Evolutionary conservation across 2,329 filamentous ascomycete species (phyloP).

Genomic region (Macrophomina phaseolina): DNA sequence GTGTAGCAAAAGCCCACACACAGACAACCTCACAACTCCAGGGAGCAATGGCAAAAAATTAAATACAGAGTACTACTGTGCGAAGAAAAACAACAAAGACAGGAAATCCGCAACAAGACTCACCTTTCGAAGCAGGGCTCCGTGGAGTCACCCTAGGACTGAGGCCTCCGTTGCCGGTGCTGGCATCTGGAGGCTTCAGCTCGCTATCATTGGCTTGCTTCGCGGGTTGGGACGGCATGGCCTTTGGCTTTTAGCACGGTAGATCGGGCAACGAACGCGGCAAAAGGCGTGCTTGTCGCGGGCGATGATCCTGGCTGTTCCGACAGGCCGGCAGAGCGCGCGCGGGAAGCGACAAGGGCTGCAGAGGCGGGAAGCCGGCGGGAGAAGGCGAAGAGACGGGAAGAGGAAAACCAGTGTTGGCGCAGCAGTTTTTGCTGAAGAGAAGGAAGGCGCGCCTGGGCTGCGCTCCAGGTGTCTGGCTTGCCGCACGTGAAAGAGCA

Average conservation of each 20-base stretch:
- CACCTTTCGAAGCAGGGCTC: conserved; percentile 16
- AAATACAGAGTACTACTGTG: not conserved
- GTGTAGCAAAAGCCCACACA: not conserved
- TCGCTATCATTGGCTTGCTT: conserved; percentile 19
- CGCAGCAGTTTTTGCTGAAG: conserved; percentile 10
- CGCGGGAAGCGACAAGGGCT: conserved; percentile 3
- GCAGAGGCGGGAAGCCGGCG: conserved; percentile 4
- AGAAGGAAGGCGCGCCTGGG: conserved; percentile 3
- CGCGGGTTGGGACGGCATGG: conserved; percentile 21
- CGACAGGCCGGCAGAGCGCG: conserved; percentile 1
- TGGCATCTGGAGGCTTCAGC: conserved; percentile 3
- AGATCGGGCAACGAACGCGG: conserved; percentile 19
- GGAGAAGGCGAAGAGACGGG: conserved; percentile 7
- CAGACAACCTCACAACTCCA: not conserved
- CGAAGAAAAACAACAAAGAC: not conserved
- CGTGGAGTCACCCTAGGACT: conserved; percentile 1
- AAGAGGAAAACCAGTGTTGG: not conserved
- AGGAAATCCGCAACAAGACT: not conserved
- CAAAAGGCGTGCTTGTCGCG: not conserved
- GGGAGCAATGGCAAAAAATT: not conserved
- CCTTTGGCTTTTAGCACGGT: conserved; percentile 12
- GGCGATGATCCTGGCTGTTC: conserved; percentile 6
- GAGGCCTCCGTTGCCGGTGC: not conserved
- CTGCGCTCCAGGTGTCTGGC: not conserved
- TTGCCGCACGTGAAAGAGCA: conserved; percentile 13